Evolutionary conservation across 2,329 filamentous ascomycete species (phyloP).

Genomic region (Paramyrothecium sp.): DNA sequence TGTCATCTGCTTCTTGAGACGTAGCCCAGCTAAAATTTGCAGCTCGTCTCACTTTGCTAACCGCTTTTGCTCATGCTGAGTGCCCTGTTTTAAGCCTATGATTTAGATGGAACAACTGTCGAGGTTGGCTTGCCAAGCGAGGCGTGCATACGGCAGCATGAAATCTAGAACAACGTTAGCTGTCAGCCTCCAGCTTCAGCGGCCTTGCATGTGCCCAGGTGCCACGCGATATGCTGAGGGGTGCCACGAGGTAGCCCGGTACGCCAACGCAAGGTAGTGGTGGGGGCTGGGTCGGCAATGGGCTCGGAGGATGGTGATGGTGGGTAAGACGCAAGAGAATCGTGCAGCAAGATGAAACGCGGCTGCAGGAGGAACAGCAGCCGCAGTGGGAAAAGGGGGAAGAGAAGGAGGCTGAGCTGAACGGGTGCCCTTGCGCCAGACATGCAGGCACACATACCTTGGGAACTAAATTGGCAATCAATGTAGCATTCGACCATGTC

Average conservation of each 20-base stretch:
- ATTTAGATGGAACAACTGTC: slow-evolving; percentile 30
- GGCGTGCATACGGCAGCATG: slow-evolving; percentile 35
- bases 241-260: background rate
- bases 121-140: slow-evolving; percentile 33
- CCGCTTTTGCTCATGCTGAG: background rate
- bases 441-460: slow-evolving; percentile 15
- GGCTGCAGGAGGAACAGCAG: background rate
- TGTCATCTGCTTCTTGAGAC: no score
- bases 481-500: slow-evolving; percentile 36
- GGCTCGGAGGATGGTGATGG: background rate
- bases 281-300: no score
- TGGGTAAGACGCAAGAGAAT: background rate
- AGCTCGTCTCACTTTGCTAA: no score
- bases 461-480: slow-evolving; percentile 35
- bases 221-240: background rate
- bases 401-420: background rate
- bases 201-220: background rate
- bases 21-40: no score
- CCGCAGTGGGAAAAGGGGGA: background rate
- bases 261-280: no score
- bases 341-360: background rate
- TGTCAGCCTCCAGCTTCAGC: slow-evolving; percentile 3
- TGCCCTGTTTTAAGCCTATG: background rate
- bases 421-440: no score
- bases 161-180: slow-evolving; percentile 21